Evolutionary conservation across 2,329 filamentous ascomycete genomes (phyloP), one percentile per base, ranked within the genome.

Genomic region (Rhinocladiella mackenziei): DNA sequence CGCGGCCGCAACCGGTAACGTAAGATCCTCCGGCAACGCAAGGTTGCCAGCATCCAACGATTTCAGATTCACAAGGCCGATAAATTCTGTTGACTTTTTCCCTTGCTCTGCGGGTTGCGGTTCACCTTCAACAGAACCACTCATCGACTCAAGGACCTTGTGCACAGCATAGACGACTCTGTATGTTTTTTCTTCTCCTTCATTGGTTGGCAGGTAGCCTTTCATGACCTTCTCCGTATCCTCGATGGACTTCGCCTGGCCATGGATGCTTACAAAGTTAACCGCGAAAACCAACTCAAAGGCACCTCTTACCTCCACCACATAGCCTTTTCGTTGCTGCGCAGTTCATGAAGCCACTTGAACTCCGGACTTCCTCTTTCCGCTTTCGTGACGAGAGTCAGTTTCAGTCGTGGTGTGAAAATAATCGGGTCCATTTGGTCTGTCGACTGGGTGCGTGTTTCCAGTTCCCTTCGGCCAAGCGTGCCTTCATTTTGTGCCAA

Each of bases 311-410:
- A 61, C 62, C 60, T 65, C 61, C 62, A 64, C 43, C 46, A 56
- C 19, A 55, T 60, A 19, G 55, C 35, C 18, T 61, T 50, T 40
- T 60, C 54, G 39, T 65, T 43, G 32, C 58, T 65, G 15, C 56
- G 50, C 10, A 65, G 11, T 44, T 58, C 50, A 39, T 65, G 61
- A n/a, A 62, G 18, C 61, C 62, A 64, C n/a, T 55, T 53, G n/a
- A 64, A 38, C 38, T 64, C 63, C 14, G 50, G 48, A 49, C 60
- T 62, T 36, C 58, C 60, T 42, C 46, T 44, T 17, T 60, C 59
- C 8, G 56, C 56, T 23, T 45, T 57, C 14, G 53, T 56, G 18
- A 65, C 18, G 10, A 62, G 55, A 10, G 59, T 63, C 36, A 65
- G 46, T 28, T 62, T 58, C 10, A 65, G 49, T 18, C 58, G 55